phyloP scores from a whole-genome alignment of 2,329 filamentous ascomycete species.

The Tricladium varicosporioides region DNA sequence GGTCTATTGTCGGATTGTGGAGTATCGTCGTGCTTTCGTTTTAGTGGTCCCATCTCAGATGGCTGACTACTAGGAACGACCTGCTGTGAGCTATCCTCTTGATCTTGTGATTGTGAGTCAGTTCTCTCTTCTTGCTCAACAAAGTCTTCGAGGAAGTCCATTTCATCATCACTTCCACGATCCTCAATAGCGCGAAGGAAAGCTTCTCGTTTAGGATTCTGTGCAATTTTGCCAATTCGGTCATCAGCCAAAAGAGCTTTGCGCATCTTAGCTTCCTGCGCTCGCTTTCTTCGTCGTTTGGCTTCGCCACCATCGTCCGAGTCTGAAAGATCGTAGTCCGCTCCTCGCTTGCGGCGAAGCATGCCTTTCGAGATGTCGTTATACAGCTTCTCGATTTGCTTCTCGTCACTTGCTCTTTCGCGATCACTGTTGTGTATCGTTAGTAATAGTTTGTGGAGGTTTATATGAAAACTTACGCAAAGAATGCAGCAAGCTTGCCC shows the following conservation, averaged over 20 bases:
- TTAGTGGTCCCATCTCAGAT: conserved; percentile 31
- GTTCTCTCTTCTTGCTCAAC: conserved; percentile 40
- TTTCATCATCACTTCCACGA: conserved; percentile 69
- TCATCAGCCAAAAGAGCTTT: conserved; percentile 86
- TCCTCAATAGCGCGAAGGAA: conserved; percentile 92
- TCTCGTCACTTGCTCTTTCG: conserved; percentile 77
- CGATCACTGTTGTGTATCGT: conserved; percentile 57
- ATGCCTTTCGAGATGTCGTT: conserved; percentile 89
- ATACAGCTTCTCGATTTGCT: conserved; percentile 85
- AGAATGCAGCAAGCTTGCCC: conserved; percentile 78
- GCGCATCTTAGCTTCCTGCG: conserved; percentile 88
- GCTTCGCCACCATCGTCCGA: conserved; percentile 84
- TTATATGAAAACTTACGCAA: conserved; percentile 66
- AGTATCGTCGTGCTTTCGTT: conserved; percentile 40
- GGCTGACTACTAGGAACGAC: conserved; percentile 52
- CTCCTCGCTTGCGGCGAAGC: conserved; percentile 76
- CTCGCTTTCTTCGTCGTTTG: conserved; percentile 75
- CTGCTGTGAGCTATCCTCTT: conserved; percentile 30
- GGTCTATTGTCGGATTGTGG: conserved; percentile 49
- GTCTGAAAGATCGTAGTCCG: conserved; percentile 83
- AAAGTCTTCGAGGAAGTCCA: conserved; percentile 67
- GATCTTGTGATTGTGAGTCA: conserved; percentile 40
- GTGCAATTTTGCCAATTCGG: conserved; percentile 84
- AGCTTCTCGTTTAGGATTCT: conserved; percentile 83
- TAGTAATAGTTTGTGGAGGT: conserved; percentile 1